Conservation (phyloP, 2,329 filamentous ascomycete genomes). For the Fusarium devonianum region DNA sequence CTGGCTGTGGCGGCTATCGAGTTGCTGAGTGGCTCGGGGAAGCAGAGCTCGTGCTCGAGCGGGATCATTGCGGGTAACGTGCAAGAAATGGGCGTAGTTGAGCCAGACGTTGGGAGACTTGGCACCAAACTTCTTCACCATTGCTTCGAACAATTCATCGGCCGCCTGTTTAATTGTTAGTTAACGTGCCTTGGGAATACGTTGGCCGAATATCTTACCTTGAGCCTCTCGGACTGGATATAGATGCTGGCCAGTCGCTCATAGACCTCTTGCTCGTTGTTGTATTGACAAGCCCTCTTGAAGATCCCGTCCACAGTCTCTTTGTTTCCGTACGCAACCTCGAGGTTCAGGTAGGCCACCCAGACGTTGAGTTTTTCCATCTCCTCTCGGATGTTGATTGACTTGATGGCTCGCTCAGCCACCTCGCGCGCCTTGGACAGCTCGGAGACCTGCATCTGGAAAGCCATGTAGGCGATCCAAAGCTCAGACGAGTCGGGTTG, state of each 20-base stretch:
- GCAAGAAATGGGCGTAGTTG: conserved; percentile 94
- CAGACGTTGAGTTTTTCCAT: conserved; percentile 94
- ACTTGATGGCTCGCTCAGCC: conserved; percentile 87
- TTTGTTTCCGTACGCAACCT: conserved; percentile 87
- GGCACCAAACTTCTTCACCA: conserved; percentile 89
- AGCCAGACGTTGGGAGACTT: conserved; percentile 83
- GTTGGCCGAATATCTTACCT: conserved; percentile 65
- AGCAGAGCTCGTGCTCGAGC: conserved; percentile 81
- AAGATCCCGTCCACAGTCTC: conserved; percentile 86
- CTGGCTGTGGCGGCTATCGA: conserved; percentile 69
- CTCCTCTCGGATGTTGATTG: conserved; percentile 90
- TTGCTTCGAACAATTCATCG: conserved; percentile 83
- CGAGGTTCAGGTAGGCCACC: conserved; percentile 93
- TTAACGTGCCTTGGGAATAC: not conserved
- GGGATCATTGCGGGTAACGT: conserved; percentile 73
- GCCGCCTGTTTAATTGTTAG: conserved; percentile 71
- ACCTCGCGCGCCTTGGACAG: conserved; percentile 86
- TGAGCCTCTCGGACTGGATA: conserved; percentile 86
- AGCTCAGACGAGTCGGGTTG: conserved; percentile 92
- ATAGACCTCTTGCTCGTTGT: conserved; percentile 88
- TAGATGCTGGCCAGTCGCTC: conserved; percentile 92
- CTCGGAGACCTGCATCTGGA: conserved; percentile 92
- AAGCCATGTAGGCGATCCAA: conserved; percentile 99
- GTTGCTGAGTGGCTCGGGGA: conserved; percentile 82
- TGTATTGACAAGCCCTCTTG: conserved; percentile 91